Evolutionary conservation across 345 rosid genomes (phyloP), one percentile per base, ranked within the genome.

Genomic region (Cardiospermum halicacabum): DNA sequence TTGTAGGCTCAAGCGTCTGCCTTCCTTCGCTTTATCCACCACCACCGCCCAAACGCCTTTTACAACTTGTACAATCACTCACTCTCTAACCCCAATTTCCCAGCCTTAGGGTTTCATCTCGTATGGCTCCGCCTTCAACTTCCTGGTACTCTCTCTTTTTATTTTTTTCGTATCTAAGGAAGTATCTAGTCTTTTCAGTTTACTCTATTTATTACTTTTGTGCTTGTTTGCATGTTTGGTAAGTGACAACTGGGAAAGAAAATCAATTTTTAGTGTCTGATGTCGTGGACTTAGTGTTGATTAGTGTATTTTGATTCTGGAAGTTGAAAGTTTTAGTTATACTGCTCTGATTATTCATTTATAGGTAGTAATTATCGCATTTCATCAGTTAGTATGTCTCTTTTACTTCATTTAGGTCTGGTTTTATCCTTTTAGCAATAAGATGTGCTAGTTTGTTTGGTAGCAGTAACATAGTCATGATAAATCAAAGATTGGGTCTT

Each of bases 41-140:
- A 21, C 39, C 39, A 34, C 39, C 39, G 10, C 39, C 6, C 39
- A 34, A 1, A 32, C 36, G 12, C 37, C 65, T 47, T 51, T 37
- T 56, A 54, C 32, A 19, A 49, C 72, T 43, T 25, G 21, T 12
- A 34, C 15, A 15, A 66, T 53, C 39, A 7, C 39, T 58, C 30
- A 69, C 77, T 74, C 58, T 15, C 62, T 58, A 36, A 59, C 63
- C 69, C 55, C 12, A 30, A 37, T 53, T 28, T 57, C 53, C 50
- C 63, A 56, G 40, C 63, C 50, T 58, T 75, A 71, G 75, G 75
- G 75, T 75, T 75, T 75, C 51, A 25, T 18, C 51, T 70, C 58
- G 39, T 34, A 78, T 78, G 85, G 75, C 73, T 70, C 72, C 82
- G 50, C 47, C 80, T 45, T 82, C 74, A 55, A 78, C 72, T 64